Evolutionary conservation across 2,329 filamentous ascomycete genomes (phyloP).

Genomic region (Metarhizium brunneum): DNA sequence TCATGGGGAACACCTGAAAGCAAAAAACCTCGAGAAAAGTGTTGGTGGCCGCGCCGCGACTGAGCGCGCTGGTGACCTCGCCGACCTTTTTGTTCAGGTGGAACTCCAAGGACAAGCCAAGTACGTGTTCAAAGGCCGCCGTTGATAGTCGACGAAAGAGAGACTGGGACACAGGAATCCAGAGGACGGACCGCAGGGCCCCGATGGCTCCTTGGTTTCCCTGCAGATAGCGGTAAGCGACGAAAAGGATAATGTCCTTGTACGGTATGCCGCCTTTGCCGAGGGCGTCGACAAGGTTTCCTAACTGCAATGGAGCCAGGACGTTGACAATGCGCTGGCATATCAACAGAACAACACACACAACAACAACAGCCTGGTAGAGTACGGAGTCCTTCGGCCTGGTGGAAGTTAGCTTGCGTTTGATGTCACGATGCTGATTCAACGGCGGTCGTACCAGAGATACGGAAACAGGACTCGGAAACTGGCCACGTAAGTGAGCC

Average conservation of each 20-base stretch:
- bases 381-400: constrained; percentile 32
- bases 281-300: constrained; percentile 29
- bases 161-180: constrained; percentile 37
- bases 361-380: constrained; percentile 30
- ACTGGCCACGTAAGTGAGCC: constrained; percentile 37
- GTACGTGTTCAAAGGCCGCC: constrained; percentile 38
- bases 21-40: constrained; percentile 38
- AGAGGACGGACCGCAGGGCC: constrained; percentile 31
- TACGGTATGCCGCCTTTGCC: constrained; percentile 31
- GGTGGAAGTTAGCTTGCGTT: constrained; percentile 6
- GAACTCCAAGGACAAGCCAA: constrained; percentile 38
- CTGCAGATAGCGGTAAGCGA: constrained; percentile 34
- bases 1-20: constrained; percentile 41
- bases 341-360: constrained; percentile 31
- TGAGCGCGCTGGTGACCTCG: constrained; percentile 40
- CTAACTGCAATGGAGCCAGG: constrained; percentile 32
- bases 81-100: constrained; percentile 42
- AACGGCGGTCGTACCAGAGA: constrained; percentile 24
- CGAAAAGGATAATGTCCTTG: constrained; percentile 32
- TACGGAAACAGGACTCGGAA: constrained; percentile 36
- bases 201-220: constrained; percentile 35
- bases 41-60: constrained; percentile 37
- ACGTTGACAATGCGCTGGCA: constrained; percentile 34
- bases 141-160: constrained; percentile 32
- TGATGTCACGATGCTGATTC: background rate